These are phyloP conservation scores for Eucalyptus decipiens DNA, from an alignment of 345 rosid genomes.

Conservation along the genomic window DNA sequence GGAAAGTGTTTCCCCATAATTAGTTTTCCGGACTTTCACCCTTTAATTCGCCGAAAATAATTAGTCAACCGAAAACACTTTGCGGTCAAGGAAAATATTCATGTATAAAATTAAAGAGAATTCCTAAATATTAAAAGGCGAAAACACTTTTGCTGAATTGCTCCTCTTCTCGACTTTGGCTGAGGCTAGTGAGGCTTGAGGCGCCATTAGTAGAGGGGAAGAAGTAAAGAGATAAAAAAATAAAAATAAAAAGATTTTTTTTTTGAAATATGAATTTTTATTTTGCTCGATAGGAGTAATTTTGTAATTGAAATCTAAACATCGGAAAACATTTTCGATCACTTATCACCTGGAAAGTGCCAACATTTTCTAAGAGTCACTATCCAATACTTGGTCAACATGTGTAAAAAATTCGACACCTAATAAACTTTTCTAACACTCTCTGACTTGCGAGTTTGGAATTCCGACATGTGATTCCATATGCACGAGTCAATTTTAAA, in stretches of 20 bases:
- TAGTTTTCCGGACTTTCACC: rapidly evolving
- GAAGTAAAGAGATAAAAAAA: background rate
- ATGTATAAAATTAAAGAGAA: no score
- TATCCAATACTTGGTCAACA: rapidly evolving
- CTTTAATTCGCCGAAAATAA: rapidly evolving
- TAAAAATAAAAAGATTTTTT: no score
- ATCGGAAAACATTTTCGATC: rapidly evolving
- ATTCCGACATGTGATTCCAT: no score
- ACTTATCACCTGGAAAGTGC: no score
- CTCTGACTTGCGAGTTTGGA: rapidly evolving
- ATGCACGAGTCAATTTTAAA: rapidly evolving
- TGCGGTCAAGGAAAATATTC: rapidly evolving
- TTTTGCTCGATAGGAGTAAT: no score
- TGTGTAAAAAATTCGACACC: rapidly evolving
- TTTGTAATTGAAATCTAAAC: no score
- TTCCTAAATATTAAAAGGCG: background rate
- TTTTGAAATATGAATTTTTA: background rate
- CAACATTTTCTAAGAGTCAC: rapidly evolving
- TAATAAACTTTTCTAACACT: rapidly evolving
- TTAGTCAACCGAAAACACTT: background rate
- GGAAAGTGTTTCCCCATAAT: rapidly evolving
- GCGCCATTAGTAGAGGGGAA: background rate
- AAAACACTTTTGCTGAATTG: background rate
- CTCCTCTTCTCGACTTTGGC: background rate
- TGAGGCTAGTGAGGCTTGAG: background rate